phyloP scores from a whole-genome alignment of 1,139 yeast species.

The Insectozyma bohioensis region DNA sequence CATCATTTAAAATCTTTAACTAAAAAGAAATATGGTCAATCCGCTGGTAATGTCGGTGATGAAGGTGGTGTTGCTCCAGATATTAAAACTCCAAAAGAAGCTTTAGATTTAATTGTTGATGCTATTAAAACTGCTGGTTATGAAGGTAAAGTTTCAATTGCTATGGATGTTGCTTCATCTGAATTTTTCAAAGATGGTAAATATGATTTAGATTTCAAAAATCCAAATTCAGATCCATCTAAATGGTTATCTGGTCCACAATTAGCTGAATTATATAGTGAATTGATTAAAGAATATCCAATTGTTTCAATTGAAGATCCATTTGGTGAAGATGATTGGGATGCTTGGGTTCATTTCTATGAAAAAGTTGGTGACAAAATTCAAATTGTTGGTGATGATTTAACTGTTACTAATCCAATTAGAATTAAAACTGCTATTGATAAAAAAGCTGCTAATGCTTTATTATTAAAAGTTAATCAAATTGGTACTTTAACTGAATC shows the following conservation, averaged over 20 bases:
- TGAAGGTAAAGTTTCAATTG: conserved; percentile 86
- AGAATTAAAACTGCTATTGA: conserved; percentile 94
- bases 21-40: conserved; percentile 90
- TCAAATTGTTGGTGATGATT: conserved; percentile 95
- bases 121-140: conserved; percentile 92
- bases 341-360: conserved; percentile 88
- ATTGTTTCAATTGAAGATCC: conserved; percentile 97
- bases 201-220: conserved; percentile 97
- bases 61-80: conserved; percentile 99
- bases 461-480: conserved; percentile 94
- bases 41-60: conserved; percentile 99
- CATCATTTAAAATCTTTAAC: conserved; percentile 88
- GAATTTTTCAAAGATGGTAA: conserved; percentile 95
- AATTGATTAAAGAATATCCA: conserved; percentile 84
- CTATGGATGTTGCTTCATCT: conserved; percentile 93
- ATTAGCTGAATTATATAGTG: conserved; percentile 79
- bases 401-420: conserved; percentile 94
- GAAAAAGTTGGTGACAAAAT: conserved; percentile 62
- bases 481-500: conserved; percentile 91
- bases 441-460: conserved; percentile 89
- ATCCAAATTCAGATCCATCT: conserved; percentile 83
- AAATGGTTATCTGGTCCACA: conserved; percentile 88
- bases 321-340: conserved; percentile 99
- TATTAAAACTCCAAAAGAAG: conserved; percentile 89
- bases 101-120: conserved; percentile 83